Percentiles rank a stretch among this genome's conserved stretches.
These are phyloP conservation scores for Pulveroboletus sp. DNA, from an alignment of 768 basidiomycete species.

Conservation along the genomic window DNA sequence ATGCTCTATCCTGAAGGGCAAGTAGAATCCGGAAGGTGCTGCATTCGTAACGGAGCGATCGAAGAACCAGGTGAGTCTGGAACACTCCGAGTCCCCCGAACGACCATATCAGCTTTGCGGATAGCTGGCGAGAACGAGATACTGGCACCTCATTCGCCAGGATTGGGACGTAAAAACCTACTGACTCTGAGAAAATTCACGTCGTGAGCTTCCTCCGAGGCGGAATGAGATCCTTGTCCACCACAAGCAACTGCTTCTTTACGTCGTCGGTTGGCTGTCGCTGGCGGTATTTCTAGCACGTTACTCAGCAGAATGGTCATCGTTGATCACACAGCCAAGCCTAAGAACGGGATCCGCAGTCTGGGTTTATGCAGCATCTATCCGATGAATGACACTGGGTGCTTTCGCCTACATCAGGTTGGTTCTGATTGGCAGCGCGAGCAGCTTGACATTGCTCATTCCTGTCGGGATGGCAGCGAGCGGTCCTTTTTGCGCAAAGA, in stretches of 20 bases:
- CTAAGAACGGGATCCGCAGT: not conserved
- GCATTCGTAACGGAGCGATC: not conserved
- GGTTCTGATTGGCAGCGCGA: no score
- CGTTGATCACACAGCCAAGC: not conserved
- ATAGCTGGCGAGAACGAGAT: no score
- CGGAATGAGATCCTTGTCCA: no score
- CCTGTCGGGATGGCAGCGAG: no score
- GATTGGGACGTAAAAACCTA: not conserved
- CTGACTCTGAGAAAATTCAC: no score
- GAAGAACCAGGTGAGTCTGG: not conserved
- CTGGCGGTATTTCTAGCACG: not conserved
- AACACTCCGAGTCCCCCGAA: not conserved
- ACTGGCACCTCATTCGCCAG: no score
- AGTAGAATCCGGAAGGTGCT: not conserved
- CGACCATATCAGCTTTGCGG: no score
- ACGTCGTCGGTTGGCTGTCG: not conserved
- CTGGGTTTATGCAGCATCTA: not conserved
- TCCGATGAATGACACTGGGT: not conserved
- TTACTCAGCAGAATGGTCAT: not conserved
- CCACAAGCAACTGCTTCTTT: not conserved
- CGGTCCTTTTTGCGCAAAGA: not conserved
- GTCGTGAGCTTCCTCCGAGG: no score
- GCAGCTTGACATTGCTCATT: no score
- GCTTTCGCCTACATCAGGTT: not conserved
- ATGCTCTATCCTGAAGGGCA: no score